Percentiles rank a stretch among this genome's conserved stretches.
Evolutionary conservation across 176 grass and related monocot genomes (phyloP).

Genomic region (Panicum miliaceum): DNA sequence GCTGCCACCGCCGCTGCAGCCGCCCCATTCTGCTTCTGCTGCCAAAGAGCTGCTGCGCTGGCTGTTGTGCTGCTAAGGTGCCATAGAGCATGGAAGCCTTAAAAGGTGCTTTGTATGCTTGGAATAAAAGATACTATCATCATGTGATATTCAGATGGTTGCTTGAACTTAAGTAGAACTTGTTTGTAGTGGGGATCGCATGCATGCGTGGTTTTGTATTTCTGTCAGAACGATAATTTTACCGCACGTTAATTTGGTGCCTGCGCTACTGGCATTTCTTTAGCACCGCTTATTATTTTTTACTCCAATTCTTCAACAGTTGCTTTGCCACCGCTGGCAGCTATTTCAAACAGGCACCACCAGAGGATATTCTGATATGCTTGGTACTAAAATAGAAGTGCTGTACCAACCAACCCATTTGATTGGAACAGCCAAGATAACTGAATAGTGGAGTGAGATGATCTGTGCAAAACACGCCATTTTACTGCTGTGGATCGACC

Average conservation of each 20-base stretch:
- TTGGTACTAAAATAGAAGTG: neutral
- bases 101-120: conserved; percentile 33
- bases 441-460: too few species aligned
- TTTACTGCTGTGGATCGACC: too few species aligned
- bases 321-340: neutral
- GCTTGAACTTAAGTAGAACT: conserved; percentile 26
- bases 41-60: conserved; percentile 62
- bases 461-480: too few species aligned
- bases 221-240: conserved; percentile 10
- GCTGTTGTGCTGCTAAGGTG: conserved; percentile 57
- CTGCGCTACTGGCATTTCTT: conserved; percentile 1
- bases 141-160: conserved; percentile 17
- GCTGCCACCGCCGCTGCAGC: conserved; percentile 26
- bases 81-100: conserved; percentile 43
- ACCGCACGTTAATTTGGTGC: neutral
- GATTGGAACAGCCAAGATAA: neutral
- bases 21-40: conserved; percentile 50
- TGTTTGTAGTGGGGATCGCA: neutral
- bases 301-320: neutral
- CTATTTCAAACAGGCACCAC: neutral
- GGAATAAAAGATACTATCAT: conserved; percentile 33
- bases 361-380: neutral
- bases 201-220: conserved; percentile 35
- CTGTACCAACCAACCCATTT: neutral
- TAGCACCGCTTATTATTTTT: neutral